Evolutionary conservation across 2,329 filamentous ascomycete genomes (phyloP).

Genomic region (Stemphylium vesicarium): DNA sequence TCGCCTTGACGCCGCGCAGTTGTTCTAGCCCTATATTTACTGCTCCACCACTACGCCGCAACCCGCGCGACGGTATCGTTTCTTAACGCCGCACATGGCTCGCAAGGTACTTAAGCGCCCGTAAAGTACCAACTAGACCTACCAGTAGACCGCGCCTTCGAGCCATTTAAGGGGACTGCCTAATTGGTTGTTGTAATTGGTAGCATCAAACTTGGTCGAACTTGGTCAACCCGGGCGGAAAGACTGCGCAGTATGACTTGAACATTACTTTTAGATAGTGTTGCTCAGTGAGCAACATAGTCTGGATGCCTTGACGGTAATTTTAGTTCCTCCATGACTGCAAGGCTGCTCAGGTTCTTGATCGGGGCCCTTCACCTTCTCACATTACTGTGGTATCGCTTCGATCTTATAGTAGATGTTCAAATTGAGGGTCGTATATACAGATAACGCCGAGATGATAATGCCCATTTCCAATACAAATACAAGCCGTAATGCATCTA

Average conservation of each 20-base stretch:
- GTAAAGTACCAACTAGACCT: background rate
- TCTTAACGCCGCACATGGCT: constrained; percentile 9
- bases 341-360: no score
- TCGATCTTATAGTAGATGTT: background rate
- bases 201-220: background rate
- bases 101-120: constrained; percentile 7
- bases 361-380: no score
- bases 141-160: background rate
- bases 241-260: background rate
- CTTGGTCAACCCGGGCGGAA: background rate
- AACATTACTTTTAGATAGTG: no score
- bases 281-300: no score
- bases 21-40: background rate
- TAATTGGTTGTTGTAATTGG: background rate
- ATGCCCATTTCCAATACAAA: background rate
- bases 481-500: background rate
- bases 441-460: no score
- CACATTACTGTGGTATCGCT: no score
- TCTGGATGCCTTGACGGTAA: no score
- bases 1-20: constrained; percentile 2
- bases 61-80: background rate
- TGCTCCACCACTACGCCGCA: constrained; percentile 4
- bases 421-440: background rate
- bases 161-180: no score
- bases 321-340: no score